A percentile compares a stretch with the other conserved stretches of the same genome.
Conservation (phyloP, 176 grass and related monocot genomes). For the Alopecurus myosuroides region DNA sequence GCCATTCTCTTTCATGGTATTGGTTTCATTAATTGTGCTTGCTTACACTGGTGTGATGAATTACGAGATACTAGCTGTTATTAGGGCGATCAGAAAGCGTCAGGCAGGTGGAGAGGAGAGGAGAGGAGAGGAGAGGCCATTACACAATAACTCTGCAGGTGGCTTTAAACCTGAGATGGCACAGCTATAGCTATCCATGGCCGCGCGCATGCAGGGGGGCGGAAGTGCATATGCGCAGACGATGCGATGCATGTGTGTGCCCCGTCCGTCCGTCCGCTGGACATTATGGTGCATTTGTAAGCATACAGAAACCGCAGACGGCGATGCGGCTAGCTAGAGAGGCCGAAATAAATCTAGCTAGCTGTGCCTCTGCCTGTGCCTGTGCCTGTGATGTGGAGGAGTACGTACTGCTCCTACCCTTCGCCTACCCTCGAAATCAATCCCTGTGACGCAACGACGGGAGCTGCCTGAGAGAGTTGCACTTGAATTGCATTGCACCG, state of each 20-base stretch:
- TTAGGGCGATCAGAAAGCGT: neutral
- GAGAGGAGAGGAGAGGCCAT: neutral
- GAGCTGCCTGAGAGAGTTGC: neutral
- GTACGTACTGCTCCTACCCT: neutral
- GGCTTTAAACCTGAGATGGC: neutral
- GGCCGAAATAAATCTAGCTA: conserved; percentile 7
- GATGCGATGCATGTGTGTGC: neutral
- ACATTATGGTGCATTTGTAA: conserved; percentile 30
- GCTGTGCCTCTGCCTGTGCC: too few relatives aligned
- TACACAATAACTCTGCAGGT: neutral
- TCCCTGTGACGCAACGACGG: conserved; percentile 12
- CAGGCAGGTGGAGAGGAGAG: neutral
- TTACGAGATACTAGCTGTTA: neutral
- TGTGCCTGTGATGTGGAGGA: neutral
- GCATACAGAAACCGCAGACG: neutral
- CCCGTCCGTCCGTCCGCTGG: neutral
- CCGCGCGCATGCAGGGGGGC: neutral
- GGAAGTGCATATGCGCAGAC: neutral
- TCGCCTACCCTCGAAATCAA: neutral
- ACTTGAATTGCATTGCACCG: conserved; percentile 6
- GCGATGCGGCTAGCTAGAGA: neutral
- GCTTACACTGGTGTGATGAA: neutral
- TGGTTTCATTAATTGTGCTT: too few relatives aligned
- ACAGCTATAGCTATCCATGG: neutral
- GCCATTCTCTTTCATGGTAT: too few relatives aligned